Evolutionary conservation across 768 basidiomycete genomes (phyloP), one percentile per base, ranked within the genome.

Genomic region (Amanita molliuscula): DNA sequence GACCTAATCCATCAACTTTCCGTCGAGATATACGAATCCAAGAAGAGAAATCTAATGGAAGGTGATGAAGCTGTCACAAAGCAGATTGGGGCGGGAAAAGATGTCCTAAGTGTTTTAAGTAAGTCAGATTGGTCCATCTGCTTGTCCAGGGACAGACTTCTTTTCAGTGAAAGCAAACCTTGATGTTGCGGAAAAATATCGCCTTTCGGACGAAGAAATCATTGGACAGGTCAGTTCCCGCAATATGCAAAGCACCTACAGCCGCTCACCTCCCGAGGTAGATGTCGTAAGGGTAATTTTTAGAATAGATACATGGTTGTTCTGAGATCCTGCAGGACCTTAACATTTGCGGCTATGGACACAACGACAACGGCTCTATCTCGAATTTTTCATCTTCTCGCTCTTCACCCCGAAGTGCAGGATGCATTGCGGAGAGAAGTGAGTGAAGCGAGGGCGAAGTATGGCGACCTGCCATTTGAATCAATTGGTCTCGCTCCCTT

Each of bases 31-130:
- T 66, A 65, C 31, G 53, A 61, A 18, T 53, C 58, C 18, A 75
- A 74, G 58, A 69, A 66, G 51, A 56, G 52, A 29, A 62, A 68
- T 2, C 37, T 73, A 2, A 53, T 51, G 9, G 57, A 59, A 20
- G 69, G 67, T 4, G 69, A 71, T 28, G 62, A 66, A 33, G 65
- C 58, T 2, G 57, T 68, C 3, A 49, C 53, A 13, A 54, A 52
- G 11, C 64, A 67, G 49, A 61, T 67, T 36, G 66, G 65, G 8
- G 62, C 63, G 51, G 70, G 68, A 9, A 71, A 70, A 40, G 75
- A 76, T 54, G 66, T 77, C 18, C 62, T 76, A 53, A 74, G 69
- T 48, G 64, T 74, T 37, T 55, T 76, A 26, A 59, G 75, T 77
- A 54, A 37, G 72, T 54, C 15, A 38, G 6, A 38, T 23, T 44